Percentiles rank a stretch among this genome's conserved stretches.
Evolutionary conservation across 2,329 filamentous ascomycete genomes (phyloP).

Genomic region (Venturia nashicola): DNA sequence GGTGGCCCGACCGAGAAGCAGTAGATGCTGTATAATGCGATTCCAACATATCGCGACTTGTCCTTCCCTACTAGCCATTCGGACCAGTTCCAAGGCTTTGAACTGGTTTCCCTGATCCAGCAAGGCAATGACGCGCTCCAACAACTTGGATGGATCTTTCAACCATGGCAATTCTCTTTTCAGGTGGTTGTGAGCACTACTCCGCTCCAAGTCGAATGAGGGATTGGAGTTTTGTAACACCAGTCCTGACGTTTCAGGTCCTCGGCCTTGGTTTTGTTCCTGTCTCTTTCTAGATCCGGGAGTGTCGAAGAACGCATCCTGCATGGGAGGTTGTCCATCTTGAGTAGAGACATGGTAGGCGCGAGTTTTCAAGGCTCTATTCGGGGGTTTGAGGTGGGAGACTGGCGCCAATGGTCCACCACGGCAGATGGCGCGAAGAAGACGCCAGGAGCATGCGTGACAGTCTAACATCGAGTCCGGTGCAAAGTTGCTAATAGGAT

Average conservation of each 20-base stretch:
- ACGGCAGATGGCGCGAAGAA: constrained; percentile 26
- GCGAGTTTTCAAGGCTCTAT: background rate
- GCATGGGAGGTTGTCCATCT: constrained; percentile 1
- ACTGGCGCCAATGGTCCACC: constrained; percentile 15
- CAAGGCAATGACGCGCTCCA: constrained; percentile 49
- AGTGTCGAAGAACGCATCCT: background rate
- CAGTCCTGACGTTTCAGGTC: constrained; percentile 7
- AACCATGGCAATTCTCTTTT: constrained; percentile 50
- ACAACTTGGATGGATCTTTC: constrained; percentile 61
- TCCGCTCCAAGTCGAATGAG: background rate
- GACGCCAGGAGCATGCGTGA: constrained; percentile 30
- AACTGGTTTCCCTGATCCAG: constrained; percentile 48
- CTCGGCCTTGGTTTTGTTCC: background rate
- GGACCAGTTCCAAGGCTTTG: constrained; percentile 56
- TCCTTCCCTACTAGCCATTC: constrained; percentile 52
- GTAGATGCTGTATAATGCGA: constrained; percentile 59
- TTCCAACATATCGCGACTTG: constrained; percentile 77
- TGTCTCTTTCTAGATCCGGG: background rate
- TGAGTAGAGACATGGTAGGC: background rate
- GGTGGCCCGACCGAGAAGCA: constrained; percentile 48
- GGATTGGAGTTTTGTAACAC: background rate
- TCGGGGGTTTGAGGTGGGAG: background rate
- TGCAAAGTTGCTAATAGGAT: background rate
- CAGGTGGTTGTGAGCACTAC: constrained; percentile 17
- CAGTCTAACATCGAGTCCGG: constrained; percentile 30